These are phyloP conservation scores for Fomitopsis pinicola DNA, from an alignment of 1,284 basidiomycete species.

Conservation along the genomic window DNA sequence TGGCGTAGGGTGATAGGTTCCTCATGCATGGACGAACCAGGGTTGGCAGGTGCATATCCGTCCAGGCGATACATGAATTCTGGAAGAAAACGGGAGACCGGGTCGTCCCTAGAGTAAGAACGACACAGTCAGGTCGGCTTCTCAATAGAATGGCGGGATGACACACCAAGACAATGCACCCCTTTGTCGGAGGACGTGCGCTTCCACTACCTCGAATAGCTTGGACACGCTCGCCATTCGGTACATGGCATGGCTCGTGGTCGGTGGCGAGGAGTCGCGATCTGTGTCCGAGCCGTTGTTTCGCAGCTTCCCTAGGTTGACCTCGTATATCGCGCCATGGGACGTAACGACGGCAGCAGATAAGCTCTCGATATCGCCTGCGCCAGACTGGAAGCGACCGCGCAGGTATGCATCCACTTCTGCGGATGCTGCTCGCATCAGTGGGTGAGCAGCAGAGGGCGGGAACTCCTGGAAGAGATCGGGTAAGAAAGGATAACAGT, in stretches of 20 bases:
- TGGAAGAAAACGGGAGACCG: constrained; percentile 36
- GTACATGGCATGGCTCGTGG: constrained; percentile 37
- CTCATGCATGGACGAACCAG: background rate
- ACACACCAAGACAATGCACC: constrained; percentile 38
- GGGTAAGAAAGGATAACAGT: background rate
- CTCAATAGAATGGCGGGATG: background rate
- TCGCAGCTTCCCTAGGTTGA: constrained; percentile 32
- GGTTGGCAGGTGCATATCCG: constrained; percentile 1
- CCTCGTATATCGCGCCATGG: constrained; percentile 33
- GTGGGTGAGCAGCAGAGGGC: background rate
- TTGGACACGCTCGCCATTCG: constrained; percentile 47
- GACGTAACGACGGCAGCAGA: constrained; percentile 37
- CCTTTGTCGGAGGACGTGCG: constrained; percentile 39
- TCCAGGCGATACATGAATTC: constrained; percentile 26
- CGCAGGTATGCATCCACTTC: background rate
- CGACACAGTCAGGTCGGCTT: background rate
- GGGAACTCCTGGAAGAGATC: background rate
- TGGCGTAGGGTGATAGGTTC: constrained; percentile 41
- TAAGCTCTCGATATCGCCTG: constrained; percentile 36
- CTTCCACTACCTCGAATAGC: constrained; percentile 42
- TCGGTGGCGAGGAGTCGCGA: constrained; percentile 3
- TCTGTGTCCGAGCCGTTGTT: constrained; percentile 38
- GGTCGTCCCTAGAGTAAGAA: constrained; percentile 34
- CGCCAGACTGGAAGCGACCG: constrained; percentile 11
- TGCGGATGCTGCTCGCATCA: background rate